Conservation (phyloP, 1,284 basidiomycete genomes). For the Schizopora paradoxa region DNA sequence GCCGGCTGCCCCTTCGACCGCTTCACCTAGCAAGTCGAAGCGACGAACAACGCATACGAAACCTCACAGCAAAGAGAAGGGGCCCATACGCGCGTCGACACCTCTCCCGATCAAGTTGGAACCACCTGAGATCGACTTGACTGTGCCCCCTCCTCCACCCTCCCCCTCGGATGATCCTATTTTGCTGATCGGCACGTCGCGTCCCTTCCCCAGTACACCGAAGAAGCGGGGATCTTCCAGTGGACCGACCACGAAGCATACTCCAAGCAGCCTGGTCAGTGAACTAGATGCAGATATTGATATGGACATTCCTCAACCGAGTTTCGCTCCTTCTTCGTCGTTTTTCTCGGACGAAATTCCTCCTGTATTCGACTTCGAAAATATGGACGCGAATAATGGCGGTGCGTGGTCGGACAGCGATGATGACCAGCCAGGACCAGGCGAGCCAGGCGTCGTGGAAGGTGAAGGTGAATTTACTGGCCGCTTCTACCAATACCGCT, state of each 20-base stretch:
- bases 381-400: conserved; percentile 4
- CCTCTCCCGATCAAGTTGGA: conserved; percentile 49
- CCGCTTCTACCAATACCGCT: conserved; percentile 44
- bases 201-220: conserved; percentile 23
- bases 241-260: background rate
- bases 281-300: conserved; percentile 19
- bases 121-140: conserved; percentile 56
- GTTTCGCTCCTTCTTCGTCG: too few species aligned
- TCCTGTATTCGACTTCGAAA: conserved; percentile 29
- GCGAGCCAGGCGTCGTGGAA: conserved; percentile 22
- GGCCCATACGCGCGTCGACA: conserved; percentile 27
- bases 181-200: conserved; percentile 51
- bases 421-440: conserved; percentile 18
- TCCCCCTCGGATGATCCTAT: conserved; percentile 72
- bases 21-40: conserved; percentile 22
- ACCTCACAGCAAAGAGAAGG: conserved; percentile 21
- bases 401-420: conserved; percentile 28
- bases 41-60: conserved; percentile 25
- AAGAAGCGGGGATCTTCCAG: background rate
- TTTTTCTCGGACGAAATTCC: conserved; percentile 23
- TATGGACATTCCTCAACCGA: conserved; percentile 15
- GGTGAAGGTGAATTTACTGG: conserved; percentile 61
- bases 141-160: conserved; percentile 53
- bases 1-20: conserved; percentile 36
- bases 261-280: too few species aligned